Conservation (phyloP, 2,329 filamentous ascomycete genomes). For the Volutella citrinella region DNA sequence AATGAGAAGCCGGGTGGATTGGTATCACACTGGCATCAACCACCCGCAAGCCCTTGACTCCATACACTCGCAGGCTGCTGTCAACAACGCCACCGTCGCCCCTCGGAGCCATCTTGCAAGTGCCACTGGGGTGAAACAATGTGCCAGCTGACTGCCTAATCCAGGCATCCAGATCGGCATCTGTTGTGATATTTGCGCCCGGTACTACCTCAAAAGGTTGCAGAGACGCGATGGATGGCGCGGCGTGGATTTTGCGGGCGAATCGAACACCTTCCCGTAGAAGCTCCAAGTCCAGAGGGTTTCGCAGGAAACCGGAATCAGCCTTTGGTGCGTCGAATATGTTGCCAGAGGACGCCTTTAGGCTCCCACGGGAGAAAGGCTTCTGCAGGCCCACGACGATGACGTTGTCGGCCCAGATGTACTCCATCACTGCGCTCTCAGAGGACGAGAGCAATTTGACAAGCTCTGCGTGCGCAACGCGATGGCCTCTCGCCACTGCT, state of each 20-base stretch:
- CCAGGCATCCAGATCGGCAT: conserved; percentile 14
- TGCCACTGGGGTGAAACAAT: conserved; percentile 17
- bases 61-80: conserved; percentile 20
- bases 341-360: conserved; percentile 14
- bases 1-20: conserved; percentile 20
- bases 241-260: conserved; percentile 4
- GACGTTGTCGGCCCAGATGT: conserved; percentile 17
- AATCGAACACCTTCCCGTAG: conserved; percentile 14
- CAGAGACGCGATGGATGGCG: conserved; percentile 8
- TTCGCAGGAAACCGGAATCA: conserved; percentile 16
- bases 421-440: conserved; percentile 13
- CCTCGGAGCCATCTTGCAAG: conserved; percentile 36
- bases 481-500: conserved; percentile 13
- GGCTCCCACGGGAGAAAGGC: conserved; percentile 19
- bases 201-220: conserved; percentile 11
- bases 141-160: conserved; percentile 11
- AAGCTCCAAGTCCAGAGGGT: conserved; percentile 14
- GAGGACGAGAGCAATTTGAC: conserved; percentile 10
- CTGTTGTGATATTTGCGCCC: conserved; percentile 9
- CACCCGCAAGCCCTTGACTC: conserved; percentile 26
- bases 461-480: conserved; percentile 14
- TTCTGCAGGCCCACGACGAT: conserved; percentile 16
- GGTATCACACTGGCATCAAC: conserved; percentile 34
- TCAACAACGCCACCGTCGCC: conserved; percentile 37
- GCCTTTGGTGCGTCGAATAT: conserved; percentile 16